phyloP scores from a whole-genome alignment of 2,329 filamentous ascomycete genomes.

The Teratosphaeria pseudoeucalypti region DNA sequence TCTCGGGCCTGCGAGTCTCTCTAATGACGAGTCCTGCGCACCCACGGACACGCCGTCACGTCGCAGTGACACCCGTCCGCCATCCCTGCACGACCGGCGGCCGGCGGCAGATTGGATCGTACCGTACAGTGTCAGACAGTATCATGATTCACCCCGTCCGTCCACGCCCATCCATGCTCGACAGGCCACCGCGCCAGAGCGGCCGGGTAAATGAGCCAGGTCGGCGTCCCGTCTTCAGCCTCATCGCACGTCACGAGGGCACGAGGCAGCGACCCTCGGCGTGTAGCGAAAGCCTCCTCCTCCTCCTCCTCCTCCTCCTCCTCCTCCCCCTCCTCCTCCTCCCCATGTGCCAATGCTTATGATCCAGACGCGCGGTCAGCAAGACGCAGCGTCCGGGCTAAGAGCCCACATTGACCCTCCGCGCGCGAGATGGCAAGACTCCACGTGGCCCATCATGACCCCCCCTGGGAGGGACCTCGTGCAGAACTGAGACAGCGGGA shows the following conservation, averaged over 20 bases:
- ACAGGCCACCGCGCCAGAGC: not conserved
- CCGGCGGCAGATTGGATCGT: not conserved
- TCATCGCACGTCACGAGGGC: not conserved
- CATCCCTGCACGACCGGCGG: not conserved
- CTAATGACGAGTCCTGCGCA: not conserved
- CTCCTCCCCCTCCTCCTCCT: not conserved
- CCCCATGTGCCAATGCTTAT: not conserved
- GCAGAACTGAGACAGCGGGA: not conserved
- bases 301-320: not conserved
- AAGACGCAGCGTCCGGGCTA: not conserved
- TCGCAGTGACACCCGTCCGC: not conserved
- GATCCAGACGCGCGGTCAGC: not conserved
- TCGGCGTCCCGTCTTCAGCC: not conserved
- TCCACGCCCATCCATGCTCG: not conserved
- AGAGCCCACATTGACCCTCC: not conserved
- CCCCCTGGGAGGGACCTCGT: too few species aligned
- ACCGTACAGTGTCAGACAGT: too few species aligned
- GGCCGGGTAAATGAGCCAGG: not conserved
- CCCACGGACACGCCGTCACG: not conserved
- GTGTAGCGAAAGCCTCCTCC: not conserved
- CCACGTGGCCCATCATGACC: not conserved
- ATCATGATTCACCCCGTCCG: too few species aligned
- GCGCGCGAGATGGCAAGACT: not conserved
- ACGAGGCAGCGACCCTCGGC: not conserved
- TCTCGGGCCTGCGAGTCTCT: not conserved